Conservation (phyloP, 129 eudicot genomes). For the Flaveria sonorensis region DNA sequence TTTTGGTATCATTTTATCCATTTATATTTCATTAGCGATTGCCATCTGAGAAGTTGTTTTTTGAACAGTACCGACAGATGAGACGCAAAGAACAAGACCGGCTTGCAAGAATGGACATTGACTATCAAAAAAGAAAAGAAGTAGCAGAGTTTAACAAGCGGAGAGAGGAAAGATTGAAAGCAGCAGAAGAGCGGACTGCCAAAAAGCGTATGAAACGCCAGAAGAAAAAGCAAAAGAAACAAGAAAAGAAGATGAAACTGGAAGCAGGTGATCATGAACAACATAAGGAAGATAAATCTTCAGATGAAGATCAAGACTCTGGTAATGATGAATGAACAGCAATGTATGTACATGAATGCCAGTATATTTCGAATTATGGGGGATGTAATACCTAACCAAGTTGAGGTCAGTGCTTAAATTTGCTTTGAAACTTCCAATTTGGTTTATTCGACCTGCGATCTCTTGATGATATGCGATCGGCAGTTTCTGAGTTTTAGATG, state of each 20-base stretch:
- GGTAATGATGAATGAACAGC: constrained; percentile 41
- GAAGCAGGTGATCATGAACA: constrained; percentile 51
- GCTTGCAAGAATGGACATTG: constrained; percentile 86
- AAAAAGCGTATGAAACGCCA: constrained; percentile 89
- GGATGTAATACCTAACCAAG: not conserved
- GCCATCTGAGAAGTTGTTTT: constrained; percentile 8
- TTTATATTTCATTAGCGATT: constrained; percentile 2
- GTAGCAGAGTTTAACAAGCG: constrained; percentile 73
- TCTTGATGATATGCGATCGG: not conserved
- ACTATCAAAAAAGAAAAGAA: constrained; percentile 76
- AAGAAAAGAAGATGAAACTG: constrained; percentile 56
- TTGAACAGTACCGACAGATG: constrained; percentile 88
- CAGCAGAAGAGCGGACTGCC: constrained; percentile 90
- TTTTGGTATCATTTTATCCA: not conserved
- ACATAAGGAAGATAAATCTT: constrained; percentile 47
- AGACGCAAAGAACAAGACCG: constrained; percentile 93
- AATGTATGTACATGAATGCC: constrained; percentile 23
- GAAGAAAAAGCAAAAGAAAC: constrained; percentile 83
- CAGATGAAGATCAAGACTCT: constrained; percentile 54
- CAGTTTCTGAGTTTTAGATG: not conserved
- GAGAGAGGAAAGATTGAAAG: constrained; percentile 80
- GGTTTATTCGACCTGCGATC: not conserved
- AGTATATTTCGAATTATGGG: not conserved
- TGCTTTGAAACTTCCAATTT: not conserved
- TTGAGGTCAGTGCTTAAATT: constrained; percentile 5